A percentile compares a stretch with the other conserved stretches of the same genome.
These are phyloP conservation scores for Aureobasidium sp. DNA, from an alignment of 2,329 filamentous ascomycete species.

Conservation along the genomic window DNA sequence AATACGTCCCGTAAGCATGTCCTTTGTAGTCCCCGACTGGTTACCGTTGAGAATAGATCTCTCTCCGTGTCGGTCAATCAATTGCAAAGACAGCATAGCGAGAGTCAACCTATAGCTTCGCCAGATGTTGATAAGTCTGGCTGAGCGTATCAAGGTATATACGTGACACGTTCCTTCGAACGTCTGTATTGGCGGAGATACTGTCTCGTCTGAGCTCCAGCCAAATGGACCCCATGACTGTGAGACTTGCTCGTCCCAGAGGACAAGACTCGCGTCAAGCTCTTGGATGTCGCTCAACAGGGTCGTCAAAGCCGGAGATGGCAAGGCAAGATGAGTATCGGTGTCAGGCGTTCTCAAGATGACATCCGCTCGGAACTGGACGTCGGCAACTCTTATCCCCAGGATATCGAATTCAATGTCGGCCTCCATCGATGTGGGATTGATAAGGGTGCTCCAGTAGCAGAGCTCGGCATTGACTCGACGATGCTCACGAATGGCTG, in stretches of 20 bases:
- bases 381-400: neutral
- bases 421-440: neutral
- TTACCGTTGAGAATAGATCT: neutral
- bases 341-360: neutral
- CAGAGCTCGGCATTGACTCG: neutral
- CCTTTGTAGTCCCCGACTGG: neutral
- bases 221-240: neutral
- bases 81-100: neutral
- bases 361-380: neutral
- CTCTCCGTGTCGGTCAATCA: neutral
- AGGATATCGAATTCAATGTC: neutral
- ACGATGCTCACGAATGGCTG: slow-evolving; percentile 3
- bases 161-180: neutral
- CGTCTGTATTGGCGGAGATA: neutral
- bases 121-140: slow-evolving; percentile 5
- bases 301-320: neutral
- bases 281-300: neutral
- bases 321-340: neutral
- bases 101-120: slow-evolving; percentile 2
- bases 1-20: neutral
- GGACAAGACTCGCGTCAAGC: neutral
- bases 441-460: neutral
- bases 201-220: neutral
- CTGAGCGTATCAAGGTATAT: neutral
- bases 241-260: neutral